These are phyloP conservation scores for Phalaenopsis hybrid DNA, from an alignment of 116 monocot genomes.

Conservation along the genomic window DNA sequence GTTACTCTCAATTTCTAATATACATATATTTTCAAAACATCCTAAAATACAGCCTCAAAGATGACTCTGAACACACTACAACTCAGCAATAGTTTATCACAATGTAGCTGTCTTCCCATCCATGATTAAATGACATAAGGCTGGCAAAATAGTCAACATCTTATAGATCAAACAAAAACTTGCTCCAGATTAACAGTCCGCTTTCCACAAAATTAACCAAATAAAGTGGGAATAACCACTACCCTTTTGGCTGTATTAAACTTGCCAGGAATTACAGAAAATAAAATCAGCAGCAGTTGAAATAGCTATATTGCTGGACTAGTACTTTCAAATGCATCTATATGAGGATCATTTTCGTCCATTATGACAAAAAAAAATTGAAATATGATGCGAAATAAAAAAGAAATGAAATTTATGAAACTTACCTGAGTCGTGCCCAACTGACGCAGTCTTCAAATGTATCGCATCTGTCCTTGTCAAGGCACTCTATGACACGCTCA, in stretches of 20 bases:
- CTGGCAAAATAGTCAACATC: background rate
- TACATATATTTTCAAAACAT: too few relatives aligned
- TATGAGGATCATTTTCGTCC: background rate
- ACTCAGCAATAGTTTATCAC: too few relatives aligned
- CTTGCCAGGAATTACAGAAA: background rate
- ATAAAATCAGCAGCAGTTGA: background rate
- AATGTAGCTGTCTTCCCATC: too few relatives aligned
- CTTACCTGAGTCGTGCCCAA: slow-evolving; percentile 51
- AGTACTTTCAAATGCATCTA: background rate
- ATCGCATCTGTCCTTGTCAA: slow-evolving; percentile 44
- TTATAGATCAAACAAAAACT: background rate
- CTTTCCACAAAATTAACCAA: background rate
- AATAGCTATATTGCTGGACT: background rate
- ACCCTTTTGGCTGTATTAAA: background rate
- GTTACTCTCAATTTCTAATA: too few relatives aligned
- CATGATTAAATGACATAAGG: too few relatives aligned
- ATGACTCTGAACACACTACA: too few relatives aligned
- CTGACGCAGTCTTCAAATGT: slow-evolving; percentile 40
- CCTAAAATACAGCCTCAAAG: too few relatives aligned
- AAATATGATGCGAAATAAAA: background rate
- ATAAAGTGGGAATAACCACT: background rate
- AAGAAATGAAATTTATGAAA: background rate
- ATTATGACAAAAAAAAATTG: background rate
- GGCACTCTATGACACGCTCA: slow-evolving; percentile 36
- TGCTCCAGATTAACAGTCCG: background rate